Evolutionary conservation across 2,329 filamentous ascomycete species (phyloP).

Genomic region (Fusarium sp.): DNA sequence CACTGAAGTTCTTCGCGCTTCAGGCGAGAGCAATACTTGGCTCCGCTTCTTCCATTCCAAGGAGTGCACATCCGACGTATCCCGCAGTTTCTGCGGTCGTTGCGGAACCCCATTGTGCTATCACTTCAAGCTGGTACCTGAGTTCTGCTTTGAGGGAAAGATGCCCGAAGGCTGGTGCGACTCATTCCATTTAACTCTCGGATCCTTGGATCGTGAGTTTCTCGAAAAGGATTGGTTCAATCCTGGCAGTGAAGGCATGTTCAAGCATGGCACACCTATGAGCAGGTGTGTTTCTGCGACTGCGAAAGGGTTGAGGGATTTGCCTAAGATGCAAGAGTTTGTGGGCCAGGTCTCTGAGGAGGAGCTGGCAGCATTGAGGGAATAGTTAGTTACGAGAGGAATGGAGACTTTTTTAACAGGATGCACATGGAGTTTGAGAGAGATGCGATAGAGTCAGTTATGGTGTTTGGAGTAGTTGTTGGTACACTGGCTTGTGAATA

Average conservation of each 20-base stretch:
- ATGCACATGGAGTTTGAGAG: neutral
- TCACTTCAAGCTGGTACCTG: constrained; percentile 33
- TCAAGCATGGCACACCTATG: constrained; percentile 30
- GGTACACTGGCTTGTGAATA: too few relatives aligned
- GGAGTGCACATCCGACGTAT: constrained; percentile 21
- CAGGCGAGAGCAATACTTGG: neutral
- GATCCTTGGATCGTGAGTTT: constrained; percentile 42
- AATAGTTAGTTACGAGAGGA: neutral
- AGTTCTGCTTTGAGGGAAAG: constrained; percentile 31
- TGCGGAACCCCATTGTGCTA: constrained; percentile 43
- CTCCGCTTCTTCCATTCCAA: constrained; percentile 41
- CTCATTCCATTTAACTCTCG: constrained; percentile 38
- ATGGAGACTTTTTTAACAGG: neutral
- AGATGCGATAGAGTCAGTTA: neutral
- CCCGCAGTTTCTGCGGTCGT: constrained; percentile 47
- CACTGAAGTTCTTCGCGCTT: neutral
- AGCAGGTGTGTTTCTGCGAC: constrained; percentile 44
- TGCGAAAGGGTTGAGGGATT: constrained; percentile 18
- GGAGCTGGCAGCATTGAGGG: constrained; percentile 20
- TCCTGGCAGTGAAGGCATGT: constrained; percentile 30
- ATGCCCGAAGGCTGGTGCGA: constrained; percentile 34
- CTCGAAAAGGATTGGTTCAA: constrained; percentile 41
- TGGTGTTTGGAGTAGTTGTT: neutral
- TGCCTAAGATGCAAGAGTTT: constrained; percentile 35
- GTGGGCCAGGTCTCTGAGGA: constrained; percentile 10